phyloP scores from a whole-genome alignment of 2,329 filamentous ascomycete species.

The Nothophaeocryptopus gaeumannii region DNA sequence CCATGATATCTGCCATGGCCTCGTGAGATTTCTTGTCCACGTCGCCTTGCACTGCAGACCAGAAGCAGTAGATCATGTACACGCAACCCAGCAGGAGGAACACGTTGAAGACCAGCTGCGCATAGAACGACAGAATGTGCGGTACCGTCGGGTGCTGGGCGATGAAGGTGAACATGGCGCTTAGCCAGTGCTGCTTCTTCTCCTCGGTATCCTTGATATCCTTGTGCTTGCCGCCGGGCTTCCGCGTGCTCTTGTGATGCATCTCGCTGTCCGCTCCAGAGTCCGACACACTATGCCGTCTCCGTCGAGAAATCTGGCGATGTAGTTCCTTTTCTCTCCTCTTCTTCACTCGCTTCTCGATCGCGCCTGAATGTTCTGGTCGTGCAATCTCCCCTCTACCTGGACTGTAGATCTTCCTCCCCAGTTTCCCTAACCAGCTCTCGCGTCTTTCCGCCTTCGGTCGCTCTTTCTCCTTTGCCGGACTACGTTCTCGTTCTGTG shows the following conservation, averaged over 20 bases:
- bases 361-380: conserved; percentile 37
- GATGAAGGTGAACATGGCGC: conserved; percentile 59
- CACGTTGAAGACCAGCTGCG: conserved; percentile 65
- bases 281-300: conserved; percentile 34
- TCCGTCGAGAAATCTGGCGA: conserved; percentile 23
- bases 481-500: conserved; percentile 28
- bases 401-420: conserved; percentile 37
- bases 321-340: conserved; percentile 27
- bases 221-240: conserved; percentile 24
- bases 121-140: conserved; percentile 63
- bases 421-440: conserved; percentile 30
- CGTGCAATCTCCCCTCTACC: conserved; percentile 38
- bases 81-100: conserved; percentile 56
- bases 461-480: conserved; percentile 34
- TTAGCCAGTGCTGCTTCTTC: conserved; percentile 29
- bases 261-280: conserved; percentile 32
- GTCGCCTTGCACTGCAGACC: conserved; percentile 69
- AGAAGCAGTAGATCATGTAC: conserved; percentile 68
- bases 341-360: conserved; percentile 39
- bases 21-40: conserved; percentile 69
- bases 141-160: conserved; percentile 65
- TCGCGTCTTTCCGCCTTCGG: conserved; percentile 24
- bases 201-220: conserved; percentile 11
- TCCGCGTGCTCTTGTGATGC: conserved; percentile 23
- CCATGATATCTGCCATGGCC: conserved; percentile 63